A percentile compares a stretch with the other conserved stretches of the same genome.
phyloP scores from a whole-genome alignment of 345 rosid genomes.

The Ailanthus altissimus region DNA sequence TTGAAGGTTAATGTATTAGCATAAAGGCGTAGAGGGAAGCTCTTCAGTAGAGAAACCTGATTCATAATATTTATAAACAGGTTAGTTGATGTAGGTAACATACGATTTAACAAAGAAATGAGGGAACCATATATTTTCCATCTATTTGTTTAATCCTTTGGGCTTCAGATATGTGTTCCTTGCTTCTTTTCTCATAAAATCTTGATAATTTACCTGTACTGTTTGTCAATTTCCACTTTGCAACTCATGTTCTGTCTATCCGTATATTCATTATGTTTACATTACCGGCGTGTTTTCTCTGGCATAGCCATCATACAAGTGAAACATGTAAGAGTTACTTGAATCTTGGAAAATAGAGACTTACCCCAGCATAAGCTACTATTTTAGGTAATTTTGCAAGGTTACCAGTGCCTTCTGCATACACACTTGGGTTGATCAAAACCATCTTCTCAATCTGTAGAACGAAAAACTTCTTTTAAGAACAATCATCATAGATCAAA shows the following conservation, averaged over 20 bases:
- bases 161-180: no score
- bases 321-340: background rate
- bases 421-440: constrained; percentile 76
- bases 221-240: no score
- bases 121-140: no score
- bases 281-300: background rate
- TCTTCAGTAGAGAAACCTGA: constrained; percentile 68
- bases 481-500: background rate
- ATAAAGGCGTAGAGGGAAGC: constrained; percentile 63
- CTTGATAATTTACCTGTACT: no score
- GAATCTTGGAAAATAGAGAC: constrained; percentile 19
- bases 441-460: constrained; percentile 73
- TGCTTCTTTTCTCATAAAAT: no score
- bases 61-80: constrained; percentile 18
- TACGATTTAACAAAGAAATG: background rate
- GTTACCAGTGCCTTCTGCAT: constrained; percentile 73
- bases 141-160: no score
- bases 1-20: constrained; percentile 65
- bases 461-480: background rate
- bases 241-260: no score
- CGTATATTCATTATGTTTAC: no score
- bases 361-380: constrained; percentile 84
- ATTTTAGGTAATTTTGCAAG: constrained; percentile 60
- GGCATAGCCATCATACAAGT: background rate
- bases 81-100: background rate